Conservation (phyloP, 495 filamentous ascomycete genomes). For the Penicillium macrosclerotiorum region DNA sequence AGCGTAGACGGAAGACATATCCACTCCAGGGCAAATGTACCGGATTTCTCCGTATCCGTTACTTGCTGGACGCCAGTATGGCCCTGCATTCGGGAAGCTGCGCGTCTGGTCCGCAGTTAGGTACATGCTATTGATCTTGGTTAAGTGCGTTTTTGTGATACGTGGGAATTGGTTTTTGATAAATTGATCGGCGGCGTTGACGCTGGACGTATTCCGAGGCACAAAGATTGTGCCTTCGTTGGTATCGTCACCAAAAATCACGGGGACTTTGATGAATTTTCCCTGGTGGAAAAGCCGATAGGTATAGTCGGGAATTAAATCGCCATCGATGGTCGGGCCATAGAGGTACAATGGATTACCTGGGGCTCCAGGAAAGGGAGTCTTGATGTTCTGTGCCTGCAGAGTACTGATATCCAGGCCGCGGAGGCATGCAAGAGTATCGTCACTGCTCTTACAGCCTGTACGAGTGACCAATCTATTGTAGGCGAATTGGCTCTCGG, state of each 20-base stretch:
- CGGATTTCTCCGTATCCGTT: conserved; percentile 69
- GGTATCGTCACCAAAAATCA: conserved; percentile 68
- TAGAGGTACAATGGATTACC: conserved; percentile 56
- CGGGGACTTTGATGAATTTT: conserved; percentile 64
- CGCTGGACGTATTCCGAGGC: conserved; percentile 44
- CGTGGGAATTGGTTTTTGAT: conserved; percentile 62
- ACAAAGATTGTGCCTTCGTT: conserved; percentile 70
- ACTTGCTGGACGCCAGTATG: conserved; percentile 59
- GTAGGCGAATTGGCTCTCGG: conserved; percentile 64
- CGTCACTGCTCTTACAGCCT: conserved; percentile 43
- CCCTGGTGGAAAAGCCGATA: conserved; percentile 57
- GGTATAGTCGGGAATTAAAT: conserved; percentile 58
- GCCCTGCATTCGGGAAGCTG: conserved; percentile 41
- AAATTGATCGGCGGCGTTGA: conserved; percentile 51
- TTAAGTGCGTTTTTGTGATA: conserved; percentile 51
- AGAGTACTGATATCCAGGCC: conserved; percentile 45
- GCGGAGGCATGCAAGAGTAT: conserved; percentile 61
- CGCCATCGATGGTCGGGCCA: conserved; percentile 56
- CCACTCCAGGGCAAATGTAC: conserved; percentile 69
- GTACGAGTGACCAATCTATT: conserved; percentile 57
- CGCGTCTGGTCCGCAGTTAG: conserved; percentile 40
- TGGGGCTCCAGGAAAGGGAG: conserved; percentile 52
- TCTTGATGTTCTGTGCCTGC: conserved; percentile 51
- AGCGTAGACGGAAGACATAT: conserved; percentile 47
- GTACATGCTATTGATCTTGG: conserved; percentile 57